phyloP scores from a whole-genome alignment of 495 filamentous ascomycete species.

The Neurospora sp. region DNA sequence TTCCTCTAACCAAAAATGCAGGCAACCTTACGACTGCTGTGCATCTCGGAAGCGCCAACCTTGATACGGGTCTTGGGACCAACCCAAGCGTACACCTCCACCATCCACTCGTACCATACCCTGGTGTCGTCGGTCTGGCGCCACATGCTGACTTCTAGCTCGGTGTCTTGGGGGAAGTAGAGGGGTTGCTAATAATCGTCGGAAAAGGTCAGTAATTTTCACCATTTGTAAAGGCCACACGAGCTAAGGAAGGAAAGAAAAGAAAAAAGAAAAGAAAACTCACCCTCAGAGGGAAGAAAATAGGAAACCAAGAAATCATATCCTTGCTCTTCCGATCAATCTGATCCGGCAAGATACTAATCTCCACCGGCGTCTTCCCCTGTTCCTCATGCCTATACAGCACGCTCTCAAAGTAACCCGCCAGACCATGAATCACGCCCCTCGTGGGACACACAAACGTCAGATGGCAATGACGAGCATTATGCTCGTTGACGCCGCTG shows the following conservation, averaged over 20 bases:
- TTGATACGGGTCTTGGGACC: constrained; percentile 56
- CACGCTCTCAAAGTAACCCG: constrained; percentile 90
- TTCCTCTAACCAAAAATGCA: constrained; percentile 54
- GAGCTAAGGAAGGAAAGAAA: constrained; percentile 25
- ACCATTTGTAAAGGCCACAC: background rate
- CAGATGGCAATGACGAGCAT: constrained; percentile 64
- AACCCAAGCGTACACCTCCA: constrained; percentile 65
- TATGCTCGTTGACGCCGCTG: constrained; percentile 74
- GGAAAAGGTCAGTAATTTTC: constrained; percentile 5
- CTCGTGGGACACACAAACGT: constrained; percentile 61
- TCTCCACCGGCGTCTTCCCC: constrained; percentile 51
- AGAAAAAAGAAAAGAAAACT: constrained; percentile 8
- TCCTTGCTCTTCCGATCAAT: constrained; percentile 84
- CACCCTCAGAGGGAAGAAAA: constrained; percentile 95
- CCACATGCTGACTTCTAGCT: constrained; percentile 87
- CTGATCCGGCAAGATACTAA: constrained; percentile 86
- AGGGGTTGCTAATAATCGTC: constrained; percentile 56
- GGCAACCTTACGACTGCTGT: constrained; percentile 80
- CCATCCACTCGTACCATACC: constrained; percentile 98
- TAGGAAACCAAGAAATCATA: constrained; percentile 99
- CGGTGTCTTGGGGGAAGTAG: constrained; percentile 73
- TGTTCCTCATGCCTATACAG: constrained; percentile 47
- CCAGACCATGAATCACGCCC: constrained; percentile 83
- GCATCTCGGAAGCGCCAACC: constrained; percentile 72
- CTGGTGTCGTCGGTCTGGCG: constrained; percentile 87